Percentiles rank a stretch among this genome's conserved stretches.
Evolutionary conservation across 352 stramenopile species (phyloP).

Genomic region (Phytophthora kernoviae): DNA sequence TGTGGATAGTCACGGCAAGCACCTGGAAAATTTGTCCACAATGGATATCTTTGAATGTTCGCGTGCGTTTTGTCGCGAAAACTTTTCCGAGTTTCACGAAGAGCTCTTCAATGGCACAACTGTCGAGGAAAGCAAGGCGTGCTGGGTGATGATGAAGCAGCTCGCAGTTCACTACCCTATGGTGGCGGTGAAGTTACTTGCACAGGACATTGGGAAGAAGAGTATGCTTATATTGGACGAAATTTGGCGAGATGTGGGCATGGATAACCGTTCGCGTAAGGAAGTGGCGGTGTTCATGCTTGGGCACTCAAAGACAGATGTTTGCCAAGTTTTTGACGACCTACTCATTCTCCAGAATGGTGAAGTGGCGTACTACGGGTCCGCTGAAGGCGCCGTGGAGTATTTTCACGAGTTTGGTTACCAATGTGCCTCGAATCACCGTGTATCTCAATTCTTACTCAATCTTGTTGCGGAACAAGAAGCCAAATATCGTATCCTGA

Average conservation of each 20-base stretch:
- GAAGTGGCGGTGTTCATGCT: constrained; percentile 20
- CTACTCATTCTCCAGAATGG: constrained; percentile 27
- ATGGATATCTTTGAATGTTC: constrained; percentile 20
- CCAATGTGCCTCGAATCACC: constrained; percentile 17
- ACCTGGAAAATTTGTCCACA: constrained; percentile 16
- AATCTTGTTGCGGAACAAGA: constrained; percentile 19
- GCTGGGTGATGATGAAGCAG: constrained; percentile 15
- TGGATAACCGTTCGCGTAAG: constrained; percentile 14
- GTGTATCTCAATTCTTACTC: constrained; percentile 33
- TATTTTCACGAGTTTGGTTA: constrained; percentile 27
- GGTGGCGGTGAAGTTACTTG: constrained; percentile 22
- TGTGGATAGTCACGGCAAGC: constrained; percentile 14
- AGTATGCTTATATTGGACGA: constrained; percentile 30
- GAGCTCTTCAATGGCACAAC: constrained; percentile 17
- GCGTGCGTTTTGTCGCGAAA: constrained; percentile 26
- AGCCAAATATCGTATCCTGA: constrained; percentile 14
- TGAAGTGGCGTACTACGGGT: constrained; percentile 18
- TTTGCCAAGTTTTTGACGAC: constrained; percentile 24
- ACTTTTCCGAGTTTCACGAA: constrained; percentile 20
- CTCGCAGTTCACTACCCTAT: constrained; percentile 23
- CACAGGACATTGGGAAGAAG: constrained; percentile 21
- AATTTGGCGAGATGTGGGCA: constrained; percentile 12
- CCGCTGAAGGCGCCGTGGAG: constrained; percentile 17
- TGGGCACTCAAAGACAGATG: constrained; percentile 5
- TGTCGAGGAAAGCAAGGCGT: constrained; percentile 17